Evolutionary conservation across 176 grass and related monocot species (phyloP).

Genomic region (Hordeum marinum): DNA sequence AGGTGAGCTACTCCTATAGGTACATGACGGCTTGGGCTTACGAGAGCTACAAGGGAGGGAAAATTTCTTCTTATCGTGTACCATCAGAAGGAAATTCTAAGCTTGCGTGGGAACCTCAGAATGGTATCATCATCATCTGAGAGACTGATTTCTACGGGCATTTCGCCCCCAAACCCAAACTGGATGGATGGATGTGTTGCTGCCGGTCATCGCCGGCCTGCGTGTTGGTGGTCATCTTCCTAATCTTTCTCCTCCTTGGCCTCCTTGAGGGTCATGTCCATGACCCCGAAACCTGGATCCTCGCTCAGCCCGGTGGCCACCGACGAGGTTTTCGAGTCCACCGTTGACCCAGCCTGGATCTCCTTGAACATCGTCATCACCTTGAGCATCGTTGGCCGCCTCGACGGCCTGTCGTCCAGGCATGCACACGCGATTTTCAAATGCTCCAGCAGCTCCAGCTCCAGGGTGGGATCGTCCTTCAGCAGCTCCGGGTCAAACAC

Average conservation of each 20-base stretch:
- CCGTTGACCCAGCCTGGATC: conserved; percentile 69
- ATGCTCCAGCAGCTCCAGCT: conserved; percentile 85
- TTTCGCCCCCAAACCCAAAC: conserved; percentile 16
- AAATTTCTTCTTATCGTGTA: conserved; percentile 43
- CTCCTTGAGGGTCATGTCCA: conserved; percentile 84
- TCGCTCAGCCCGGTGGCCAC: conserved; percentile 23
- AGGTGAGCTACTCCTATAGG: conserved; percentile 48
- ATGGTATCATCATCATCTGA: conserved; percentile 29
- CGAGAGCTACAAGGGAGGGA: conserved; percentile 37
- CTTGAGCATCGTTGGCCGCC: conserved; percentile 87
- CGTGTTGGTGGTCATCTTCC: neutral
- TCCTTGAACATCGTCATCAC: conserved; percentile 99
- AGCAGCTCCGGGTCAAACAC: conserved; percentile 91
- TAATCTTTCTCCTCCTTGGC: conserved; percentile 87
- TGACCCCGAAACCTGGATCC: conserved; percentile 40
- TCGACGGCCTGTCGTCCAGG: conserved; percentile 63
- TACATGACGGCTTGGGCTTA: conserved; percentile 56
- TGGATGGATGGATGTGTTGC: conserved; percentile 6
- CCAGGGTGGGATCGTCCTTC: conserved; percentile 56
- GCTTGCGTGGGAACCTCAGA: conserved; percentile 33
- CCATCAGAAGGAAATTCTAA: conserved; percentile 53
- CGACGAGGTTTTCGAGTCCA: conserved; percentile 56
- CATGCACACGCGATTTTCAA: conserved; percentile 76
- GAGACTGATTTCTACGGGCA: conserved; percentile 34
- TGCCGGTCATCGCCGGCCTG: neutral